Base-by-base conservation (phyloP, 2,329 filamentous ascomycete species). In the Thelonectria olida region DNA sequence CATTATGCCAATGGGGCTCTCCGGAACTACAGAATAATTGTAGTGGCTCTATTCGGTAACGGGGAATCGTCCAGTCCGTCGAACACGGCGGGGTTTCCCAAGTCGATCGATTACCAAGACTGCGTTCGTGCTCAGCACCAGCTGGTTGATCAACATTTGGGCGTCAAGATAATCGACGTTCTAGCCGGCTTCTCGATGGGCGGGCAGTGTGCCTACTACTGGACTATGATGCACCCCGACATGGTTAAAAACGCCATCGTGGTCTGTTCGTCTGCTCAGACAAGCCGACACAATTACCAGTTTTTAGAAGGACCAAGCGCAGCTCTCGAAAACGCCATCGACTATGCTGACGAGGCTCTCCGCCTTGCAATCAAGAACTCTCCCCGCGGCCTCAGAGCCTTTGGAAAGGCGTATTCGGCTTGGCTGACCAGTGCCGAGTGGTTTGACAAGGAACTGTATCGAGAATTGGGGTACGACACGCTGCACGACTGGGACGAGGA, bases 111-210 rank as follows among this genome's bases (percentile, higher is more conserved):
- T 55, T 83, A 83, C 64, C 65, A 71, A 54, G 81, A 84, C 69
- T 78, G 78, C 36, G 75, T 83, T 31, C 73, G 73, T 36, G 77
- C 79, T 0, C 80, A 83, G 64, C 72, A 80, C 58, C 44, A 66
- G 2, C 70, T 84, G 2, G 58, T 82, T 7, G 77, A 70, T 1
- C 54, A 74, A 23, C 74, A 79, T 38, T 65, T 83, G 1, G 58
- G 65, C 2, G 65, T 81, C 20, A 31, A 61, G 22, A 49, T 60
- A 2, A 55, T 84, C 5, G 78, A 82, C 63, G 75, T 78, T 5
- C 70, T 83, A 9, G 55, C 81, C 3, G 81, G 81, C 1, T 84
- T 83, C 68, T 80, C 78, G n/a, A 84, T 84, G 82, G 82, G 78
- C 12, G 82, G 81, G 2, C 82, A 84, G 65, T 79, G 79, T 50